Evolutionary conservation across 2,329 filamentous ascomycete genomes (phyloP), one percentile per base, ranked within the genome.

Genomic region (Verticillium longisporum): DNA sequence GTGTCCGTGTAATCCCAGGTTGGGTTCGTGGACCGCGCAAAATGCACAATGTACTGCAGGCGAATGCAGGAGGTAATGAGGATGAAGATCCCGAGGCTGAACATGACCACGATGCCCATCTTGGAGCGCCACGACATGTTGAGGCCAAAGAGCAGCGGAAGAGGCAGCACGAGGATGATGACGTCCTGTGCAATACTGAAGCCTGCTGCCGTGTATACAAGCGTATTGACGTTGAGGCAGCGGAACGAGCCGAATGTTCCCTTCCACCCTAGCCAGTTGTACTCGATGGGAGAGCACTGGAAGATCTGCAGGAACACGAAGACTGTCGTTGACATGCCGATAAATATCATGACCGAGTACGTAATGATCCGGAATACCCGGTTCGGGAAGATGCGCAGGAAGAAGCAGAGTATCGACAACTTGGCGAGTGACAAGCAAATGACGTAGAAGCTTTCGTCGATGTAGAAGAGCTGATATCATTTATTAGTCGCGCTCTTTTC

Each of bases 1-100:
- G 70, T 68, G 62, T 77, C 71, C 10, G 73, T 73, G 53, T 77
- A 75, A 64, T 78, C 73, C 75, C 74, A 78, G 0, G 74, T 74
- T 10, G 76, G 74, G 55, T 78, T 76, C 11, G 65, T 61, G n/a
- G 70, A 73, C 11, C 65, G 63, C 14, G 70, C 71, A 61, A 74
- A 74, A 3, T 63, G 56, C 15, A 73, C 64, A 33, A 77, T 64
- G 58, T 73, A 74, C 53, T 68, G 68, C 26, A 79, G 68, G 1
- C 75, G 69, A 26, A 73, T 63, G 61, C 72, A 72, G 61, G 72
- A 74, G 34, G 73, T 74, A 60, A 72, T 66, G 3, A 74, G 61
- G 6, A 75, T 69, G 54, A 77, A 75, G 34, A 72, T 65, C 10
- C 75, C 74, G 10, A 77, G 68, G 36, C 72, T 67, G 65, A 77